Percentiles rank a stretch among this genome's conserved stretches.
phyloP scores from a whole-genome alignment of 805 yeast species.

The Crinitomyces ghanaensis region DNA sequence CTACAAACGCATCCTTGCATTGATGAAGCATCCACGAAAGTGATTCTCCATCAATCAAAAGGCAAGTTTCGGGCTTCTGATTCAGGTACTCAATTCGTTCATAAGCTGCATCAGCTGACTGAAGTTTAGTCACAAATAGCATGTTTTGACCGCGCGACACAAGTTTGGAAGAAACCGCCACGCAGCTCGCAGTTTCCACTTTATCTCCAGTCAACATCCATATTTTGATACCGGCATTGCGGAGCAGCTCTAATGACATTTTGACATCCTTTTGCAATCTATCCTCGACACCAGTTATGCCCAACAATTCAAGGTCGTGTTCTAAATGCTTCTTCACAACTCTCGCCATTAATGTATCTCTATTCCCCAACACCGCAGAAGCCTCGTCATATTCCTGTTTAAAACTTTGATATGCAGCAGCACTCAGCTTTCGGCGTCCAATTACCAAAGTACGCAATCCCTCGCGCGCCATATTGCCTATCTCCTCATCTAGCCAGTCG shows the following conservation, averaged over 20 bases:
- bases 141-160: conserved; percentile 91
- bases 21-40: conserved; percentile 54
- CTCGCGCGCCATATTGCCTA: conserved; percentile 96
- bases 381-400: conserved; percentile 57
- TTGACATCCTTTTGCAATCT: conserved; percentile 86
- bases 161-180: conserved; percentile 87
- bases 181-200: conserved; percentile 97
- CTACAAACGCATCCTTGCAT: conserved; percentile 62
- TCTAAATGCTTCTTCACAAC: conserved; percentile 65
- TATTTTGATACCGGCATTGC: conserved; percentile 94
- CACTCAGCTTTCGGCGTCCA: conserved; percentile 64
- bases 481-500: conserved; percentile 98
- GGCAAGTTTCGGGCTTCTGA: conserved; percentile 54
- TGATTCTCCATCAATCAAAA: conserved; percentile 91
- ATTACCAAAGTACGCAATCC: conserved; percentile 92
- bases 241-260: conserved; percentile 76
- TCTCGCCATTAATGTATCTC: conserved; percentile 64
- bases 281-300: conserved; percentile 96
- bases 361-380: conserved; percentile 60
- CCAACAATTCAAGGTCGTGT: conserved; percentile 71
- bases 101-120: conserved; percentile 53
- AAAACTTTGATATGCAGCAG: conserved; percentile 49
- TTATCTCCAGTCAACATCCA: conserved; percentile 99
- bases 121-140: conserved; percentile 65
- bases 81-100: conserved; percentile 63